A percentile compares a stretch with the other conserved stretches of the same genome.
Evolutionary conservation across 2,329 filamentous ascomycete species (phyloP).

Genomic region (Apiospora koreana): DNA sequence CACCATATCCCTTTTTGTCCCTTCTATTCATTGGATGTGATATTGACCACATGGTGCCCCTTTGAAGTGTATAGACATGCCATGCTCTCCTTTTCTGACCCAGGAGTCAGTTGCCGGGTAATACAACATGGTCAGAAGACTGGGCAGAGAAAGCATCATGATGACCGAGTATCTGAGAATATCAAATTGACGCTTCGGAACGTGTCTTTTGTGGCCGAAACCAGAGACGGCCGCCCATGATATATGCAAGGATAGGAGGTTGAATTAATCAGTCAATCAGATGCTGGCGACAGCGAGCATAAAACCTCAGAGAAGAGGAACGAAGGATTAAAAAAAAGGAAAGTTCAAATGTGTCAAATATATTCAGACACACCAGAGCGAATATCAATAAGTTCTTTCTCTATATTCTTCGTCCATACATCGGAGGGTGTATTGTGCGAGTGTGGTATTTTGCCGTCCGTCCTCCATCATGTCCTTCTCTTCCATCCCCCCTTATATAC

Average conservation of each 20-base stretch:
- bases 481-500: not conserved
- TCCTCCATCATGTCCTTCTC: not conserved
- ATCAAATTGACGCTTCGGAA: not conserved
- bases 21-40: not conserved
- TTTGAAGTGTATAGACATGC: not conserved
- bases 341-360: not conserved
- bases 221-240: no score
- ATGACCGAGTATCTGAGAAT: no score
- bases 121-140: not conserved
- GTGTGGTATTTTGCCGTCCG: not conserved
- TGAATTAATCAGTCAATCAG: not conserved
- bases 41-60: not conserved
- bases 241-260: not conserved
- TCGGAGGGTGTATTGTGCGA: not conserved
- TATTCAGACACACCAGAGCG: not conserved
- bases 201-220: not conserved
- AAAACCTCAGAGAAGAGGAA: not conserved
- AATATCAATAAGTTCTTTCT: not conserved
- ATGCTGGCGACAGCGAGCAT: not conserved
- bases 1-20: no score
- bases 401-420: constrained; percentile 1
- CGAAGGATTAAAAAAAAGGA: not conserved
- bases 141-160: not conserved
- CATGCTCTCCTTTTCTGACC: not conserved
- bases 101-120: not conserved